Evolutionary conservation across 768 basidiomycete species (phyloP), one percentile per base, ranked within the genome.

Genomic region (Rhodotorula graminis): DNA sequence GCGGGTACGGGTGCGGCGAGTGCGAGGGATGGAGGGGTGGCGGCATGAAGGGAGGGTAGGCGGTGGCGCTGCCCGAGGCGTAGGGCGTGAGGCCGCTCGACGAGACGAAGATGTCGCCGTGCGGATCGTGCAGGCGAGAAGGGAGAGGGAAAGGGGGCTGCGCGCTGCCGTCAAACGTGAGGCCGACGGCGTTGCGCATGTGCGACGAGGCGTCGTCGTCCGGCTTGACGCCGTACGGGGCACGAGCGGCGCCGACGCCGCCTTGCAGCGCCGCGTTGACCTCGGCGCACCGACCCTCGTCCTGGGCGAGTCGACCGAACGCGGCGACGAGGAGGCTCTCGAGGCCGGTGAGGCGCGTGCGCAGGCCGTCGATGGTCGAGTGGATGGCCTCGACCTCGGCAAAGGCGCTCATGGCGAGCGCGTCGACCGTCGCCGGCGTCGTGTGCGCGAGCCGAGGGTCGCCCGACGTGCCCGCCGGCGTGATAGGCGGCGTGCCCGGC

Each of bases 301-400:
- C 57, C 25, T 60, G 19, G 57, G 15, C 23, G 31, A 52, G 16
- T 19, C 25, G 11, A 7, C 44, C 16, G 31, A 65, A 47, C 0
- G 47, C 40, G 16, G 52, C 31, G 18, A 46, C 25, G 33, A 62
- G 61, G 40, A 67, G 21, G 33, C 52, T 55, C 49, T 61, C 65
- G 49, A 66, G 59, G 6, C 25, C 47, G 1, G 61, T 23, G 11
- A 58, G 9, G 27, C 58, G 59, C 33, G 5, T n/a, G 27, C 37
- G 47, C 25, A 67, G 58, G 7, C 58, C 37, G 16, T 52, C 65
- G 40, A 67, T 42, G 1, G 49, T 50, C 33, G 65, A 50, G 18
- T 58, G 65, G 16, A 67, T 12, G 3, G 15, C 18, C 6, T 58
- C 65, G 27, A 67, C 58, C 23, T 67, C 65, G 25, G 58, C 18